These are phyloP conservation scores for Cryptococcus amylolentus DNA, from an alignment of 1,284 basidiomycete species.

Conservation along the genomic window DNA sequence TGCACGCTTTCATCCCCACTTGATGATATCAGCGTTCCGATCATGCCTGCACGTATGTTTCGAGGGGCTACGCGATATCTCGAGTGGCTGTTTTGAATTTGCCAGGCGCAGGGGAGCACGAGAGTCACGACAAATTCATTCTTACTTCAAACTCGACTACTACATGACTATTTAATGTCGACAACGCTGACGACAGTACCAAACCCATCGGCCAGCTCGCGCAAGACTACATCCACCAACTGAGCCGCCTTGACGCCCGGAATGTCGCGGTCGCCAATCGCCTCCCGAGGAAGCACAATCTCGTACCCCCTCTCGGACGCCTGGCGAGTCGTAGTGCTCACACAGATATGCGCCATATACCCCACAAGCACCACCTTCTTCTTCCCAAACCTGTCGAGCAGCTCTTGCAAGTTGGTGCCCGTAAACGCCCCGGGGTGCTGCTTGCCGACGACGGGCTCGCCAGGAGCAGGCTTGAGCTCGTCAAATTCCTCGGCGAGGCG, in stretches of 20 bases:
- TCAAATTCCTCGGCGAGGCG: slow-evolving; percentile 24
- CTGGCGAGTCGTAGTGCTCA: slow-evolving; percentile 27
- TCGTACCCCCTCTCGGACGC: slow-evolving; percentile 25
- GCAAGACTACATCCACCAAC: slow-evolving; percentile 9
- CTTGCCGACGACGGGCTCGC: slow-evolving; percentile 22
- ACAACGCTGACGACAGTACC: slow-evolving; percentile 1
- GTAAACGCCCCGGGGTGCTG: slow-evolving; percentile 26
- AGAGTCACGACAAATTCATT: too few species aligned
- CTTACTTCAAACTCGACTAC: too few species aligned
- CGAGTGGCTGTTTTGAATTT: too few species aligned
- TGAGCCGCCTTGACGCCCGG: slow-evolving; percentile 20
- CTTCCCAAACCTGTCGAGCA: slow-evolving; percentile 8
- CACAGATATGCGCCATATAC: slow-evolving; percentile 33
- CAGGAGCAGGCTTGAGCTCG: slow-evolving; percentile 14
- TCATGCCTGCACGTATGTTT: too few species aligned
- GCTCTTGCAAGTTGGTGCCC: slow-evolving; percentile 22
- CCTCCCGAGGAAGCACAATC: slow-evolving; percentile 22
- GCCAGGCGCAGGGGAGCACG: too few species aligned
- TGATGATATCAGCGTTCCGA: too few species aligned
- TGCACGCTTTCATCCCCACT: too few species aligned
- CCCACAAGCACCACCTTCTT: slow-evolving; percentile 23
- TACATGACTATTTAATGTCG: neutral
- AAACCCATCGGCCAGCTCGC: slow-evolving; percentile 12
- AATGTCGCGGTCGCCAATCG: slow-evolving; percentile 30
- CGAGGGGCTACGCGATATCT: too few species aligned